These are phyloP conservation scores for Parachlorella kessleri DNA, from an alignment of 139 green algal genomes.

Conservation along the genomic window DNA sequence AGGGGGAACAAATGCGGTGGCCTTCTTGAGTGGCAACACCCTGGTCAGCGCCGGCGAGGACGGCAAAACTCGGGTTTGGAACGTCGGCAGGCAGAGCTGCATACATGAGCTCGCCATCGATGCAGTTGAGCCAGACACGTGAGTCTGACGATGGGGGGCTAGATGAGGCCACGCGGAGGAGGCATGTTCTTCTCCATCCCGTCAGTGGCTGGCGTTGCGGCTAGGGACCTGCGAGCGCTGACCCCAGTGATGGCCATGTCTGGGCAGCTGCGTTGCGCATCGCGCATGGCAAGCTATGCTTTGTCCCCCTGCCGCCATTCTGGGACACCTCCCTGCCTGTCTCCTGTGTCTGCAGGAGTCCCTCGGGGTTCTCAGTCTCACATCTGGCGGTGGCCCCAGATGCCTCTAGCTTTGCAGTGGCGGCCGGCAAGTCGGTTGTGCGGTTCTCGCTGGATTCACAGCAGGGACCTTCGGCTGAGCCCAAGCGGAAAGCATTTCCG, in stretches of 20 bases:
- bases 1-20: slow-evolving; percentile 30
- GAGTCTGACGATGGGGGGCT: background rate
- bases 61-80: slow-evolving; percentile 24
- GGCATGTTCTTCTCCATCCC: too few species aligned
- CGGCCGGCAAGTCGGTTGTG: slow-evolving; percentile 17
- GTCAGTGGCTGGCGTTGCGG: too few species aligned
- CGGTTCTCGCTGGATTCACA: slow-evolving; percentile 5
- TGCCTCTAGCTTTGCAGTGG: slow-evolving; percentile 13
- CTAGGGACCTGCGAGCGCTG: too few species aligned
- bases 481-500: background rate
- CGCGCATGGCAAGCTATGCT: too few species aligned
- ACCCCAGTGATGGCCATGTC: too few species aligned
- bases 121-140: slow-evolving; percentile 26
- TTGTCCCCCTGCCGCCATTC: too few species aligned
- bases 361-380: background rate
- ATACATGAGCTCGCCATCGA: slow-evolving; percentile 16
- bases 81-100: slow-evolving; percentile 3
- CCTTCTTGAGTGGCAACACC: slow-evolving; percentile 23
- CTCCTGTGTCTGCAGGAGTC: background rate
- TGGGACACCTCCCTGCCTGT: too few species aligned
- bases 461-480: background rate
- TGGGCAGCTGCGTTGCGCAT: too few species aligned
- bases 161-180: too few species aligned
- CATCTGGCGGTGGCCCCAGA: slow-evolving; percentile 20
- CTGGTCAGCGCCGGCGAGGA: slow-evolving; percentile 32